These are phyloP conservation scores for Drechslerella coelobrocha DNA, from an alignment of 2,329 filamentous ascomycete genomes.

Conservation along the genomic window DNA sequence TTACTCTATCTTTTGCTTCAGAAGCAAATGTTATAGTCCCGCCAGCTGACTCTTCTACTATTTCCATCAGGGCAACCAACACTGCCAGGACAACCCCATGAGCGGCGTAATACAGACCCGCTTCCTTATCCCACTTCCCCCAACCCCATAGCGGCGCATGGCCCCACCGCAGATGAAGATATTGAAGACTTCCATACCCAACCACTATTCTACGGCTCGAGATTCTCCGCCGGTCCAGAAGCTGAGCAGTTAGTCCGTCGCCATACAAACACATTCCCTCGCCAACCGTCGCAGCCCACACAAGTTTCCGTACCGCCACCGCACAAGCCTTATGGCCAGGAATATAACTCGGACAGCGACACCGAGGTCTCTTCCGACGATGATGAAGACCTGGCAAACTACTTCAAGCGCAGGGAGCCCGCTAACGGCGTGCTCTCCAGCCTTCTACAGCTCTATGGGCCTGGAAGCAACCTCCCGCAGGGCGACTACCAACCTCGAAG, in stretches of 20 bases:
- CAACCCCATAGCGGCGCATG: slow-evolving; percentile 2
- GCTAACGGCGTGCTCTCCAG: slow-evolving; percentile 45
- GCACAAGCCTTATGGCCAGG: not conserved
- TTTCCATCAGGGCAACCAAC: slow-evolving; percentile 18
- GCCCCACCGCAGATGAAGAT: slow-evolving; percentile 30
- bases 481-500: slow-evolving; percentile 7
- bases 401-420: slow-evolving; percentile 42
- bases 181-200: slow-evolving; percentile 15
- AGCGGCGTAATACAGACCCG: slow-evolving; percentile 41
- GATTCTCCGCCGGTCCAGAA: slow-evolving; percentile 34
- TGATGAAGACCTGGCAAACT: slow-evolving; percentile 28
- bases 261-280: slow-evolving; percentile 33
- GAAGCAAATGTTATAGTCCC: not conserved
- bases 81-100: slow-evolving; percentile 36
- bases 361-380: slow-evolving; percentile 41
- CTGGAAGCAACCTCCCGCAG: slow-evolving; percentile 14
- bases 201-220: slow-evolving; percentile 21
- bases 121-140: slow-evolving; percentile 43
- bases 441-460: slow-evolving; percentile 43
- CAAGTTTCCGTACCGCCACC: not conserved
- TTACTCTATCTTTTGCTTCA: not conserved
- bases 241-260: slow-evolving; percentile 28
- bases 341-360: slow-evolving; percentile 19
- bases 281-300: not conserved
- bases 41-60: not conserved